Percentiles rank a stretch among this genome's conserved stretches.
Conservation (phyloP, 345 rosid genomes). For the Pseudoturritis turrita region DNA sequence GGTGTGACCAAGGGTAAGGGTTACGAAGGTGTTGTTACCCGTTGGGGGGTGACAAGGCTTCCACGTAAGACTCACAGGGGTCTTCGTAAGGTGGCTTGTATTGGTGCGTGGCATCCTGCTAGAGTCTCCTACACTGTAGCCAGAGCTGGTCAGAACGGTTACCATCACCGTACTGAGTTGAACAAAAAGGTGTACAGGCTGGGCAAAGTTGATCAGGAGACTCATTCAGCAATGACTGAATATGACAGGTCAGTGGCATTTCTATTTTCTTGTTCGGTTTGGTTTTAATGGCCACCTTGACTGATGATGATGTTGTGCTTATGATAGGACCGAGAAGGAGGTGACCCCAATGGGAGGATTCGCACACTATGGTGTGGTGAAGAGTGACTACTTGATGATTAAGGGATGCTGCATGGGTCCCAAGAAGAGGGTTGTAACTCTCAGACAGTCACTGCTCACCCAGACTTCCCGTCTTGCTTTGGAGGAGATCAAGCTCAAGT, state of each 20-base stretch:
- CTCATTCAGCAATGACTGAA: conserved; percentile 64
- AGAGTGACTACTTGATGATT: conserved; percentile 66
- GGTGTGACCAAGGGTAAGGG: conserved; percentile 91
- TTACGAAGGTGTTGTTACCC: conserved; percentile 84
- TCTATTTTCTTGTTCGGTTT: not conserved
- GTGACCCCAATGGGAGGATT: conserved; percentile 83
- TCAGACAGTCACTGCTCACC: conserved; percentile 56
- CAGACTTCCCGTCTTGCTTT: conserved; percentile 76
- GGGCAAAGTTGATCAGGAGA: conserved; percentile 66
- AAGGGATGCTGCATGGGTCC: conserved; percentile 89
- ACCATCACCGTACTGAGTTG: conserved; percentile 83
- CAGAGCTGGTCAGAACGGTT: conserved; percentile 91
- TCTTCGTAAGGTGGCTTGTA: conserved; percentile 91
- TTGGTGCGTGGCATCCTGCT: conserved; percentile 96
- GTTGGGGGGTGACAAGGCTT: conserved; percentile 91
- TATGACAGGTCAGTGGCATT: conserved; percentile 54
- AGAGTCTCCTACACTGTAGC: conserved; percentile 88
- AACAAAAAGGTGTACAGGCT: conserved; percentile 83
- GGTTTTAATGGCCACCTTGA: not conserved
- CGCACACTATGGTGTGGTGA: conserved; percentile 78
- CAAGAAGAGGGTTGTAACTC: conserved; percentile 86
- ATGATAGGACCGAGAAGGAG: conserved; percentile 73
- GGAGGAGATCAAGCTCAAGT: conserved; percentile 72
- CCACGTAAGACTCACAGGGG: conserved; percentile 90
- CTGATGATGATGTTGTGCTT: not conserved